Evolutionary conservation across 2,329 filamentous ascomycete genomes (phyloP).

Genomic region (Exserohilum turcica): DNA sequence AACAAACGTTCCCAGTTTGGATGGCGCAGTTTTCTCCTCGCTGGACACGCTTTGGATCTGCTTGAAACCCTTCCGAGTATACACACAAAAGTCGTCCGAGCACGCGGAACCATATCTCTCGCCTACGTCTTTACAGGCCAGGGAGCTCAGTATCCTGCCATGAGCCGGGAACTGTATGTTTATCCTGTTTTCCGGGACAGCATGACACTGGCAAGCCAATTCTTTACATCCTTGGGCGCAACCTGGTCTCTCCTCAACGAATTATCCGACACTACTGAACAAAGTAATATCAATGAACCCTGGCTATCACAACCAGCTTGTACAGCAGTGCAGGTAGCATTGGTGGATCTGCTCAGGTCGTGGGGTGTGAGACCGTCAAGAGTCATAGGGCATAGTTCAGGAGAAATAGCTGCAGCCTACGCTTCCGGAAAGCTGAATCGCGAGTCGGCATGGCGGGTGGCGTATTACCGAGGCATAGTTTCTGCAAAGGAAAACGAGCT

Average conservation of each 20-base stretch:
- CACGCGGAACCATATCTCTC: neutral
- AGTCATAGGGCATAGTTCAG: constrained; percentile 51
- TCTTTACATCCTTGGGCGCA: constrained; percentile 3
- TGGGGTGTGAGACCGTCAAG: constrained; percentile 37
- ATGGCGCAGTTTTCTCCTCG: neutral
- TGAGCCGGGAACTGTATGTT: constrained; percentile 16
- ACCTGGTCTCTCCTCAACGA: constrained; percentile 21
- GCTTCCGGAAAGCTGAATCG: constrained; percentile 30
- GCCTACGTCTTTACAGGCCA: constrained; percentile 13
- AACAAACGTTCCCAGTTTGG: neutral
- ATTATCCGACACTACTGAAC: constrained; percentile 1
- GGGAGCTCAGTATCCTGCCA: constrained; percentile 29
- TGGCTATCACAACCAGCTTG: constrained; percentile 41
- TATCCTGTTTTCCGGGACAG: neutral
- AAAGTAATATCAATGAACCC: constrained; percentile 17
- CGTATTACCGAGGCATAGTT: constrained; percentile 28
- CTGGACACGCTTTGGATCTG: neutral
- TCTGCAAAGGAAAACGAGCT: neutral
- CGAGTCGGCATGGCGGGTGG: constrained; percentile 23
- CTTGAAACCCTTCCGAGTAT: neutral
- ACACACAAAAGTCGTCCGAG: neutral
- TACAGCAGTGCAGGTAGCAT: constrained; percentile 45
- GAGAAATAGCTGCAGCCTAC: constrained; percentile 50
- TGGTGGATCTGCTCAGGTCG: constrained; percentile 36
- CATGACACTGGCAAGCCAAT: neutral